These are phyloP conservation scores for Lanzia echinophila DNA, from an alignment of 2,329 filamentous ascomycete species.

Conservation along the genomic window DNA sequence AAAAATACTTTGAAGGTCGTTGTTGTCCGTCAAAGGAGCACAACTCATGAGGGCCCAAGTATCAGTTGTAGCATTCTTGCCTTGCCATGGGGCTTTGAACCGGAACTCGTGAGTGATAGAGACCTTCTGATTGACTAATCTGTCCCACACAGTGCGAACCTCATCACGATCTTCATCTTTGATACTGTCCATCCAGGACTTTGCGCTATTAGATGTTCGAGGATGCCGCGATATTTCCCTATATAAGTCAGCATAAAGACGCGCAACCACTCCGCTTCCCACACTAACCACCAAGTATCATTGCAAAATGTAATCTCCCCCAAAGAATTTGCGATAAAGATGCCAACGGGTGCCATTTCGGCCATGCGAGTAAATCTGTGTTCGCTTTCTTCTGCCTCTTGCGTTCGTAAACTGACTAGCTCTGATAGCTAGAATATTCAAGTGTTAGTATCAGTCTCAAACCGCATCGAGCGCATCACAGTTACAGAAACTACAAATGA, in stretches of 20 bases:
- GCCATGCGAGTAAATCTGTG: constrained; percentile 62
- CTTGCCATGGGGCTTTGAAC: constrained; percentile 62
- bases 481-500: too few species aligned
- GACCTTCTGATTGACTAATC: constrained; percentile 52
- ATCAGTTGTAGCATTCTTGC: constrained; percentile 54
- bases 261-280: background rate
- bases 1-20: constrained; percentile 66
- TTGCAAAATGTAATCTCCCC: constrained; percentile 75
- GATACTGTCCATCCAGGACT: constrained; percentile 68
- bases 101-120: constrained; percentile 67
- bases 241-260: constrained; percentile 28
- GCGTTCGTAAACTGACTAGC: constrained; percentile 60
- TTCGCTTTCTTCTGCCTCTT: constrained; percentile 60
- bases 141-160: constrained; percentile 55
- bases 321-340: constrained; percentile 71
- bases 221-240: constrained; percentile 60
- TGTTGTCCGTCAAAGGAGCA: constrained; percentile 64
- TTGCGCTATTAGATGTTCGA: constrained; percentile 49
- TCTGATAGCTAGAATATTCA: constrained; percentile 48
- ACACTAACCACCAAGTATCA: constrained; percentile 53
- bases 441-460: background rate
- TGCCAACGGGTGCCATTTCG: constrained; percentile 39
- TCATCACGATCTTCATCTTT: constrained; percentile 56
- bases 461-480: too few species aligned
- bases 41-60: constrained; percentile 75